Evolutionary conservation across 208 protist species (phyloP).

Genomic region (Acanthamoeba sp.): DNA sequence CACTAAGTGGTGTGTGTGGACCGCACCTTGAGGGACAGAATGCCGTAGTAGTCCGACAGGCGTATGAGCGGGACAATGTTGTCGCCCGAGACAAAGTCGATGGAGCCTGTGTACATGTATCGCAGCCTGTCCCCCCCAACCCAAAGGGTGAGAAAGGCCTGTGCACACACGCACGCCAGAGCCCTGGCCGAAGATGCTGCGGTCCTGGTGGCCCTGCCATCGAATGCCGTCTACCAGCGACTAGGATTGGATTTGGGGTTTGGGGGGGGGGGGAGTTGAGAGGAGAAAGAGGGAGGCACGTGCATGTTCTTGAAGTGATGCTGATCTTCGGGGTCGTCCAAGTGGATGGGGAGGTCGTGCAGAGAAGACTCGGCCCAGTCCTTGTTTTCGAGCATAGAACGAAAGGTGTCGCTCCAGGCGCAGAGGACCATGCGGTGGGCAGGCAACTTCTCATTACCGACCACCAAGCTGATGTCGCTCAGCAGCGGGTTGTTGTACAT

Average conservation of each 20-base stretch:
- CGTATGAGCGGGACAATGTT: conserved; percentile 14
- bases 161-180: neutral
- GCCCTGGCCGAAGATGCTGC: too few relatives aligned
- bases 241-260: too few relatives aligned
- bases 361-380: conserved; percentile 22
- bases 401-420: conserved; percentile 49
- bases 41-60: conserved; percentile 58
- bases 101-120: conserved; percentile 50
- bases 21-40: conserved; percentile 14
- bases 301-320: conserved; percentile 31
- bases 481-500: conserved; percentile 4
- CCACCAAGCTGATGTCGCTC: conserved; percentile 40
- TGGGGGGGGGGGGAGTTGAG: neutral
- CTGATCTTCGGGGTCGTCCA: conserved; percentile 10
- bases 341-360: conserved; percentile 30
- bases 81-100: conserved; percentile 48
- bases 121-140: neutral
- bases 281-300: neutral
- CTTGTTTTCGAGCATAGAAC: neutral
- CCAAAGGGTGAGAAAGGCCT: neutral
- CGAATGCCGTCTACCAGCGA: too few relatives aligned
- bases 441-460: neutral
- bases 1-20: too few relatives aligned
- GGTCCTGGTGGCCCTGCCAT: too few relatives aligned
- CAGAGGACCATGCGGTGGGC: conserved; percentile 49